Base-by-base conservation (phyloP, 495 filamentous ascomycete genomes). In the Evernia prunastri region DNA sequence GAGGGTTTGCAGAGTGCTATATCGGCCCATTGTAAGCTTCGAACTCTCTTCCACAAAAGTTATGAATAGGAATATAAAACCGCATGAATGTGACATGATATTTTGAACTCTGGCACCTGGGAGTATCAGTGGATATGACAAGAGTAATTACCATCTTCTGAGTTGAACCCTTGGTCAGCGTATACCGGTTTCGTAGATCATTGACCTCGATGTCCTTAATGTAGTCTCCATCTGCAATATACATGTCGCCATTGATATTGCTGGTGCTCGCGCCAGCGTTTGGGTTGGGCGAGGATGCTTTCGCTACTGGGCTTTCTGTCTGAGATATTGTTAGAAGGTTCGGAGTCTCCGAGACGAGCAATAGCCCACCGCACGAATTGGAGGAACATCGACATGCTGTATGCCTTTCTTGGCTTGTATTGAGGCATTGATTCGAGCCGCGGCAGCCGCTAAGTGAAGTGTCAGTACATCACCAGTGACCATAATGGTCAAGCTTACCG, bases 151-250 rank as follows among this genome's bases (percentile, higher is more conserved):
- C 94, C 94, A 92, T 96, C 84, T 96, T 95, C 82, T 98, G 94
- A 67, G 92, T 96, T 70, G 90, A 88, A 68, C 94, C 93, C 83
- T 96, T 98, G 67, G 94, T 98, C 79, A 98, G 84, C 75, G 92
- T 90, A 73, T 98, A 98, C 68, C 92, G 89, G 74, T 98, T 98
- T 70, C 93, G 90, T 69, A 97, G 77, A 73, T 97, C 92, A 79
- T 98, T 98, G 76, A 98, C 91, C 76, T 97, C 94, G 72, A 98
- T 96, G 72, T 97, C 94, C 74, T 91, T 91, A 77, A 98, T 96
- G 71, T 89, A 97, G 72, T 98, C 94, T 64, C 94, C 94, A 72
- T 96, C 94, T 29, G 90, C 87, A 69, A 94, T 89, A 73, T 97
- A 97, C 76, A 94, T 86, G 66, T 96, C 92, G 66, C 87, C 84